Evolutionary conservation across 164 flowering plant genomes (phyloP), one percentile per base, ranked within the genome.

Genomic region (Magnolia kwangsiensis): DNA sequence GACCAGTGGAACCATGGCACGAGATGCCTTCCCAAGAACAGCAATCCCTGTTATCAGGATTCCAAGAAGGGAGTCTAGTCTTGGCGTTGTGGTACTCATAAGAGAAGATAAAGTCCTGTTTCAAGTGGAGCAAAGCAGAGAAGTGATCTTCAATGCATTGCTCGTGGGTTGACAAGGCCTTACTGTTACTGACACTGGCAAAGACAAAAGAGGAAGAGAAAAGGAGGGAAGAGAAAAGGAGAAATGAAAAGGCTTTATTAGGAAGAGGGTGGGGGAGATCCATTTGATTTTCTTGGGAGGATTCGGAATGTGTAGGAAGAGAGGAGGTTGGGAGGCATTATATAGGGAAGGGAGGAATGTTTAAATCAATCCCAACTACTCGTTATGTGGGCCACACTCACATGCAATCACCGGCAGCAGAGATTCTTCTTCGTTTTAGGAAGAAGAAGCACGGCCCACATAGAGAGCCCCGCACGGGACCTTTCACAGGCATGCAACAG

Each of bases 11-110:
- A 21, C 7, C 3, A 27, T 65, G 16, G 45, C 75, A 79, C 19
- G 19, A 67, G 27, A 76, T 73, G 2, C 81, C 84, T 0, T 18
- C 20, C 79, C 77, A 82, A 0, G 20, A 58, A 13, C 81, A 82
- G 37, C 79, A 79, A 18, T 79, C 73, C 19, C 11, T 29, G 49
- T 67, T 29, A 61, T 45, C 75, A 6, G 27, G 10, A 66, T 72
- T 61, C 81, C 78, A 75, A 0, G 21, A 51, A 0, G 71, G 10
- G 7, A 79, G 76, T 10, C 4, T 55, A 11, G 61, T 7, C 16
- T 67, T 79, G 18, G 16, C 6, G 18, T n/a, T n/a, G n/a, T n/a
- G n/a, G n/a, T 29, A 9, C 45, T 19, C 4, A 23, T 24, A 21
- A 16, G 20, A 10, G 37, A 19, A 19, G 3, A 0, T 6, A 19